Evolutionary conservation across 1,284 basidiomycete species (phyloP).

Genomic region (Rhodotorula sp.): DNA sequence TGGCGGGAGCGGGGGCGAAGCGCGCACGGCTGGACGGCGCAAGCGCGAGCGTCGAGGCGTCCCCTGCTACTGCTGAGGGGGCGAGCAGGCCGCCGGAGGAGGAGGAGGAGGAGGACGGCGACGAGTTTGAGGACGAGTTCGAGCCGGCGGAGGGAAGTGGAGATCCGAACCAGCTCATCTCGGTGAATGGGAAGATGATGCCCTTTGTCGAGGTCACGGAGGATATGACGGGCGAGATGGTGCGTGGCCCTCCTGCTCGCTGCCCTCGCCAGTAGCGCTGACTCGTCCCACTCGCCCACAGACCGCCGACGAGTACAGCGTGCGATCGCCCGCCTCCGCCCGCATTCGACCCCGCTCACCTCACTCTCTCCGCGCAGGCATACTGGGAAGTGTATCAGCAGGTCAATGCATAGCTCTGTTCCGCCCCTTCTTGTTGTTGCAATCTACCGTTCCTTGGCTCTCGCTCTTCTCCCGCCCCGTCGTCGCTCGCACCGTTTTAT

Average conservation of each 20-base stretch:
- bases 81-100: not conserved
- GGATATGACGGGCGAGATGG: slow-evolving; percentile 29
- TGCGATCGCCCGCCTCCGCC: not conserved
- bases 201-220: slow-evolving; percentile 26
- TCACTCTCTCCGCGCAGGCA: not conserved
- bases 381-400: slow-evolving; percentile 24
- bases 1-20: not conserved
- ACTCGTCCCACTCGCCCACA: not conserved
- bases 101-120: slow-evolving; percentile 4
- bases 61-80: not conserved
- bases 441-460: not conserved
- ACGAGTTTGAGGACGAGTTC: slow-evolving; percentile 24
- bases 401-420: slow-evolving; percentile 2
- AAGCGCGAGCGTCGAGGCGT: slow-evolving; percentile 1
- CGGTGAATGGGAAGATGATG: slow-evolving; percentile 28
- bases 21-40: not conserved
- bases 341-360: not conserved
- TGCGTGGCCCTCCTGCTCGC: not conserved
- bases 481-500: not conserved
- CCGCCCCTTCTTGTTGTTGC: not conserved
- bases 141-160: slow-evolving; percentile 16
- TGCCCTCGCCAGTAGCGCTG: not conserved
- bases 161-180: slow-evolving; percentile 31
- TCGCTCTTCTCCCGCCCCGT: not conserved
- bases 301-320: slow-evolving; percentile 24